phyloP scores from a whole-genome alignment of 139 green algal species.

The Chlamydomonas sphaeroides region DNA sequence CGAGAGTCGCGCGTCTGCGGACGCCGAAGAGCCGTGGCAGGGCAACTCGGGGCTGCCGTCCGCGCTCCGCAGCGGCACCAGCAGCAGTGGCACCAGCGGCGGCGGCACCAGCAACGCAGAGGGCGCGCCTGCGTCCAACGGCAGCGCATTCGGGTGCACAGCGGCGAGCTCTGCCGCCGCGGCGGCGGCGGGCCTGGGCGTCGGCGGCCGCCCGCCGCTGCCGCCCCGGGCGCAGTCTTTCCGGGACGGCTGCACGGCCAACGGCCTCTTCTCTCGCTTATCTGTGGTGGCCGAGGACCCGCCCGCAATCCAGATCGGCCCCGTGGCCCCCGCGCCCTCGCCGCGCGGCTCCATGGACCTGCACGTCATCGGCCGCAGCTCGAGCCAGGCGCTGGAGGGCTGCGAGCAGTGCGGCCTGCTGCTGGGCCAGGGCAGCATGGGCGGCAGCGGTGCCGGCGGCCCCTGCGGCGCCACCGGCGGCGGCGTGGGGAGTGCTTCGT shows the following conservation, averaged over 20 bases:
- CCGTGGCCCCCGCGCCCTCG: constrained; percentile 7
- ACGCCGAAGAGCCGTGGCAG: no score
- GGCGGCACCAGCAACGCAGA: no score
- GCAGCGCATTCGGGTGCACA: constrained; percentile 28
- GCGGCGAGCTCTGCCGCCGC: not conserved
- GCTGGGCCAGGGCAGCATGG: not conserved
- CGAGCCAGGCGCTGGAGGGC: not conserved
- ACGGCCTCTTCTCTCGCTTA: not conserved
- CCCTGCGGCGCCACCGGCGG: no score
- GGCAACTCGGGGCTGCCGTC: no score
- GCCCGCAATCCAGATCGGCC: not conserved
- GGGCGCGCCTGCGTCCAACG: no score
- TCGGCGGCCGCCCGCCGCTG: constrained; percentile 5
- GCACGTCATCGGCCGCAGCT: constrained; percentile 2
- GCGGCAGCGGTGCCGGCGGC: not conserved
- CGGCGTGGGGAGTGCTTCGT: not conserved
- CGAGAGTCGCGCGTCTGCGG: no score
- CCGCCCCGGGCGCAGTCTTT: not conserved
- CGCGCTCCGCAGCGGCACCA: no score
- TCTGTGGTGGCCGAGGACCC: constrained; percentile 37
- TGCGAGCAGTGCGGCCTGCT: constrained; percentile 3
- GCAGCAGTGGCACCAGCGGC: not conserved
- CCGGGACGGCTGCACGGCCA: not conserved
- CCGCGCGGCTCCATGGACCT: constrained; percentile 37
- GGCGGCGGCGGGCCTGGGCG: not conserved